Conservation (phyloP, 352 stramenopile genomes). For the Phytophthora kernoviae region DNA sequence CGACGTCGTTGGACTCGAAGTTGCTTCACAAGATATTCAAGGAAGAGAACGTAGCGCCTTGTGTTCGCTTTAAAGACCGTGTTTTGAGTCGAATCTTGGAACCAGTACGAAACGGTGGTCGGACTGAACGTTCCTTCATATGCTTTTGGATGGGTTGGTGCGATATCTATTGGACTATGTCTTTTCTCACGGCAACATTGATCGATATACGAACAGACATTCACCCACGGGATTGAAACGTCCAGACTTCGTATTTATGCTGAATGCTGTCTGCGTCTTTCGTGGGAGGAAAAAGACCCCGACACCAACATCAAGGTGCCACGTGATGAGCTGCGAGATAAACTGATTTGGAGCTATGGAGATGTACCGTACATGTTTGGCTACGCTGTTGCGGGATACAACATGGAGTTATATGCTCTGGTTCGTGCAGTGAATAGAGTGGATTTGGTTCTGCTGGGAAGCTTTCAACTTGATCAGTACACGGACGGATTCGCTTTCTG, state of each 20-base stretch:
- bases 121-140: no score
- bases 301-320: neutral
- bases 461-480: no score
- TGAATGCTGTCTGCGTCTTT: constrained; percentile 13
- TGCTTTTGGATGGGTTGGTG: no score
- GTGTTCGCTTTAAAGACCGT: no score
- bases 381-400: constrained; percentile 15
- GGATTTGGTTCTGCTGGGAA: neutral
- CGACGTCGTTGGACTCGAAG: neutral
- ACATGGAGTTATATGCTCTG: no score
- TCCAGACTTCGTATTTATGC: constrained; percentile 12
- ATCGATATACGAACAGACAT: constrained; percentile 4
- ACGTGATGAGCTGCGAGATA: no score
- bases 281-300: constrained; percentile 11
- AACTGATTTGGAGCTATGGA: constrained; percentile 4
- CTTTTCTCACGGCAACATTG: no score
- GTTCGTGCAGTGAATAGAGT: neutral
- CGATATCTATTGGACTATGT: no score
- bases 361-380: constrained; percentile 14
- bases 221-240: neutral
- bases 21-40: neutral
- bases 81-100: no score
- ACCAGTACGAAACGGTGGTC: no score
- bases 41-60: no score
- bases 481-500: no score